Evolutionary conservation across 352 stramenopile species (phyloP).

Genomic region (Blastocystis sp.): DNA sequence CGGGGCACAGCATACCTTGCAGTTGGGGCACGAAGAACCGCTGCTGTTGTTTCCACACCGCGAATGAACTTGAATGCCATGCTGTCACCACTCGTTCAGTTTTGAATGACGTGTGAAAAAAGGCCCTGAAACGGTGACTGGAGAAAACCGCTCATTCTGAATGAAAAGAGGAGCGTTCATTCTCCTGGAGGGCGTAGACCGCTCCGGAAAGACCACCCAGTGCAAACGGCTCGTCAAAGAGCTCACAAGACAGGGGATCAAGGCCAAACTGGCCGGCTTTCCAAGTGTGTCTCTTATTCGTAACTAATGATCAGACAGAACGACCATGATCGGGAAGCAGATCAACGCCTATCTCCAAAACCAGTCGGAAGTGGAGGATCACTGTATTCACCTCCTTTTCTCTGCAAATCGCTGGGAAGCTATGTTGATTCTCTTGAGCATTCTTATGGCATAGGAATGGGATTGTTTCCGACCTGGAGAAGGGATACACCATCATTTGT

Average conservation of each 20-base stretch:
- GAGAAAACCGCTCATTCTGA: no score
- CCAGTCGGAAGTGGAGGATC: constrained; percentile 87
- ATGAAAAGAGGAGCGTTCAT: constrained; percentile 90
- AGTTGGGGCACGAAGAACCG: no score
- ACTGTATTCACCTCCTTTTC: constrained; percentile 96
- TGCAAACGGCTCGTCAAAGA: constrained; percentile 82
- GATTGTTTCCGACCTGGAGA: constrained; percentile 76
- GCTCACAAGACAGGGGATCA: constrained; percentile 72
- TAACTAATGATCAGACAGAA: constrained; percentile 74
- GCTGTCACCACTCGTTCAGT: no score
- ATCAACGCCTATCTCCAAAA: constrained; percentile 94
- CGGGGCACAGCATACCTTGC: no score
- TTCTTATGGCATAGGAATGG: constrained; percentile 70
- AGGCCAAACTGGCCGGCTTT: constrained; percentile 75
- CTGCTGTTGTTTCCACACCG: no score
- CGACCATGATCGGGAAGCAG: constrained; percentile 86
- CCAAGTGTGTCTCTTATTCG: constrained; percentile 70
- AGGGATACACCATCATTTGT: constrained; percentile 87
- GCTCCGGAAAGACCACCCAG: constrained; percentile 98
- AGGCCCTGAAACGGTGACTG: no score
- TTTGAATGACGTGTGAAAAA: no score
- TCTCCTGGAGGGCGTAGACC: constrained; percentile 96
- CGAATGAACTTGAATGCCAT: no score
- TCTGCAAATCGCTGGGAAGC: constrained; percentile 97
- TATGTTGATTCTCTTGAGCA: constrained; percentile 70